Evolutionary conservation across 352 stramenopile species (phyloP), one percentile per base, ranked within the genome.

Genomic region (Phytophthora tentaculata): DNA sequence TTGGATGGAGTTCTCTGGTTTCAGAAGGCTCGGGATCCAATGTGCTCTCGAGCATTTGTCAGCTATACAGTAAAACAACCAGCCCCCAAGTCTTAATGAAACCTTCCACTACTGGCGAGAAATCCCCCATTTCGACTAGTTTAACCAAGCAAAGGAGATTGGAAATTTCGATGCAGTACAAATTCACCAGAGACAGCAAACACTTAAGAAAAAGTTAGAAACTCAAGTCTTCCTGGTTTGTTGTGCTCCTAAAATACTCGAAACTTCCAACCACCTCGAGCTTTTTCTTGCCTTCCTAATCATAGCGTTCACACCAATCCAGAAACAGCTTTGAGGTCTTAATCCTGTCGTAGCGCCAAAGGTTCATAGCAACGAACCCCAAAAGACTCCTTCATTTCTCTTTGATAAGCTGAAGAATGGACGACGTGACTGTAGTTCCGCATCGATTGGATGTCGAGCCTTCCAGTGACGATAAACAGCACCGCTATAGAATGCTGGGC

Each of bases 1-100:
- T 53, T 53, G 47, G 47, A 12, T 32, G 47, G 13, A 53, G 47
- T 12, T 53, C 17, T 12, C 47, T 13, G 2, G 63, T 43, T 43
- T n/a, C 35, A 43, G 6, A 19, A 6, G 10, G 14, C 32, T 39
- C 32, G 10, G 14, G 32, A 14, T 5, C 10, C 32, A 14, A 32
- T 39, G 10, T 16, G 32, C 8, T 39, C 32, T 39, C 28, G 9
- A 8, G 28, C 10, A 39, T n/a, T n/a, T n/a, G n/a, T n/a, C n/a
- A n/a, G n/a, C n/a, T n/a, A n/a, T n/a, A n/a, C n/a, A n/a, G n/a
- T n/a, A n/a, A n/a, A n/a, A n/a, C n/a, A n/a, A n/a, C n/a, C n/a
- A n/a, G n/a, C n/a, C n/a, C n/a, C n/a, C n/a, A n/a, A n/a, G n/a
- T n/a, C n/a, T n/a, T n/a, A n/a, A n/a, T n/a, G n/a, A n/a, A n/a